These are phyloP conservation scores for Amniculicola lignicola DNA, from an alignment of 495 filamentous ascomycete genomes.

Conservation along the genomic window DNA sequence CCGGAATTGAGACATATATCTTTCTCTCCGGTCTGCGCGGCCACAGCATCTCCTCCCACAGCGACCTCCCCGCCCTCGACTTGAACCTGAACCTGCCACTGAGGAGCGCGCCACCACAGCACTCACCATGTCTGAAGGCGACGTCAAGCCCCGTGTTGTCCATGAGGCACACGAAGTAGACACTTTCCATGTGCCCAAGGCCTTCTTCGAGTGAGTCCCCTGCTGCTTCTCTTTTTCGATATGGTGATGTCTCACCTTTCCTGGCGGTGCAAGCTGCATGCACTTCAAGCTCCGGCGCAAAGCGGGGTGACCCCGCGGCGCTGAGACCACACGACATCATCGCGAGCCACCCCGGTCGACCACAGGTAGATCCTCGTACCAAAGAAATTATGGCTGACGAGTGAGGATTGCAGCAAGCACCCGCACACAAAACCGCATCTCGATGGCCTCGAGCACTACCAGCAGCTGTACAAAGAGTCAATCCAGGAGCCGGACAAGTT, in stretches of 20 bases:
- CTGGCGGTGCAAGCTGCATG: neutral
- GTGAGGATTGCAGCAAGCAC: conserved; percentile 55
- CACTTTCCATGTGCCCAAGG: conserved; percentile 65
- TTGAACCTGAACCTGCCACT: neutral
- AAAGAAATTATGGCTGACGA: conserved; percentile 5
- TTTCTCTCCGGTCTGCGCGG: neutral
- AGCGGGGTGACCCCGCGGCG: conserved; percentile 29
- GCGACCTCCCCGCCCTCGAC: neutral
- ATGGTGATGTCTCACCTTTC: neutral
- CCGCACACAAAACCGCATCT: conserved; percentile 62
- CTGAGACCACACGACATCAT: neutral
- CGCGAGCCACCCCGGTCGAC: too few species aligned
- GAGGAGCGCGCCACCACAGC: conserved; percentile 4
- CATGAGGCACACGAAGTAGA: conserved; percentile 81
- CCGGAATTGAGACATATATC: conserved; percentile 31
- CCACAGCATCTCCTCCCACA: neutral
- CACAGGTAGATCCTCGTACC: too few species aligned
- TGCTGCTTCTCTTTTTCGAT: neutral
- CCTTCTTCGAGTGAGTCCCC: conserved; percentile 59
- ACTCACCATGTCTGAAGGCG: conserved; percentile 66
- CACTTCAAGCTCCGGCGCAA: conserved; percentile 4
- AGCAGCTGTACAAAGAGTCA: conserved; percentile 91
- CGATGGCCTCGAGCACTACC: conserved; percentile 77
- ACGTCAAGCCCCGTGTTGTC: conserved; percentile 61
- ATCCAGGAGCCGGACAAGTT: conserved; percentile 88